Evolutionary conservation across 768 basidiomycete genomes (phyloP), one percentile per base, ranked within the genome.

Genomic region (Xanthoconium stramineum): DNA sequence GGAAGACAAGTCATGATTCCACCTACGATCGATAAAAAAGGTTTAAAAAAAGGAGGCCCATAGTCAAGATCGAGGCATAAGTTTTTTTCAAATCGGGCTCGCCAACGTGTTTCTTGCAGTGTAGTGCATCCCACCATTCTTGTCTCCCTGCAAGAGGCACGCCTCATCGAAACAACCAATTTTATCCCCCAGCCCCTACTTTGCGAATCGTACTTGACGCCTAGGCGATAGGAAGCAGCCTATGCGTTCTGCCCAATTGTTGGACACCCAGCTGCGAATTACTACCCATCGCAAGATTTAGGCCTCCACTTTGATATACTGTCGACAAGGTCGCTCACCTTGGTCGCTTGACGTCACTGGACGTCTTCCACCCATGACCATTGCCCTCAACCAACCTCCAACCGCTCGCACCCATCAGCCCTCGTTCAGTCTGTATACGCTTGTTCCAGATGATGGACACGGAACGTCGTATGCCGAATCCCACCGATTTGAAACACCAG

Each of bases 341-440:
- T 44, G 28, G 12, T 35, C 32, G 15, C 32, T 37, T 7, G 19
- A 45, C 11, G 48, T 45, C 55, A 7, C 33, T 15, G 29, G 30
- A 40, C 24, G 2, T 28, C 46, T 24, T 24, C 29, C 43, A 29
- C 42, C 20, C 51, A 69, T 69, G 67, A 35, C 54, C 4, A 56
- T 48, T 47, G 28, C 33, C 28, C 57, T 52, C 42, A 40, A 50
- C 15, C 62, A 56, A 40, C 49, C 57, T 37, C 45, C 46, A 19
- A 17, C 48, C n/a, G 46, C 52, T 6, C 45, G 32, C 35, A 32
- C 37, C 39, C 57, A 45, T 47, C 62, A 38, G 2, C 42, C 57
- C 45, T 58, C 58, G 24, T 38, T 48, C 39, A 38, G 29, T 19
- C 35, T 39, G 46, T 30, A n/a, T 33, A 52, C 58, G 7, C 24